phyloP scores from a whole-genome alignment of 2,329 filamentous ascomycete species.

The Thelonectria blattea region DNA sequence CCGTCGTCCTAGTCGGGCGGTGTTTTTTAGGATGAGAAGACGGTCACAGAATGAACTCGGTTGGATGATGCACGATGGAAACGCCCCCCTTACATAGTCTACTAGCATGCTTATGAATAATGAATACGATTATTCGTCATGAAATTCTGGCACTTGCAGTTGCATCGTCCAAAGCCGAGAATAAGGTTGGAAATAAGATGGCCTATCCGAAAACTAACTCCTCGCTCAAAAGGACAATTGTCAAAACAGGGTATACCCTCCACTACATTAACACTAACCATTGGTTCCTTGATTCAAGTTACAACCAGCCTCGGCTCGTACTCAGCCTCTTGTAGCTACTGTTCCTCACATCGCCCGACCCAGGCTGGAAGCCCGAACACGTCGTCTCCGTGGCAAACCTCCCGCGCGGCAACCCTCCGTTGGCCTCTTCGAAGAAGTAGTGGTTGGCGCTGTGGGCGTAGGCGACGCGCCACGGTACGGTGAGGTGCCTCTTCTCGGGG shows the following conservation, averaged over 20 bases:
- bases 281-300: not conserved
- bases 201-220: not conserved
- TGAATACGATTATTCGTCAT: not conserved
- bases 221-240: not conserved
- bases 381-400: conserved; percentile 44
- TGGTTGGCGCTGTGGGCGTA: conserved; percentile 48
- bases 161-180: no score
- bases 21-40: not conserved
- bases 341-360: conserved; percentile 15
- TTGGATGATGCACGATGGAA: not conserved
- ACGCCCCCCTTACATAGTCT: not conserved
- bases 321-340: conserved; percentile 41
- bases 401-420: conserved; percentile 35
- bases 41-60: not conserved
- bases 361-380: conserved; percentile 33
- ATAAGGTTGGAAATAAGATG: no score
- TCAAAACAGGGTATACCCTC: not conserved
- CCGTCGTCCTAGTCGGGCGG: not conserved
- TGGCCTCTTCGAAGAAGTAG: conserved; percentile 51
- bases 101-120: not conserved
- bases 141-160: no score
- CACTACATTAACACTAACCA: not conserved
- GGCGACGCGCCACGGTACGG: conserved; percentile 50
- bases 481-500: conserved; percentile 44
- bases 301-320: conserved; percentile 37